Base-by-base conservation (phyloP, 495 filamentous ascomycete genomes). In the Choiromyces venosus region DNA sequence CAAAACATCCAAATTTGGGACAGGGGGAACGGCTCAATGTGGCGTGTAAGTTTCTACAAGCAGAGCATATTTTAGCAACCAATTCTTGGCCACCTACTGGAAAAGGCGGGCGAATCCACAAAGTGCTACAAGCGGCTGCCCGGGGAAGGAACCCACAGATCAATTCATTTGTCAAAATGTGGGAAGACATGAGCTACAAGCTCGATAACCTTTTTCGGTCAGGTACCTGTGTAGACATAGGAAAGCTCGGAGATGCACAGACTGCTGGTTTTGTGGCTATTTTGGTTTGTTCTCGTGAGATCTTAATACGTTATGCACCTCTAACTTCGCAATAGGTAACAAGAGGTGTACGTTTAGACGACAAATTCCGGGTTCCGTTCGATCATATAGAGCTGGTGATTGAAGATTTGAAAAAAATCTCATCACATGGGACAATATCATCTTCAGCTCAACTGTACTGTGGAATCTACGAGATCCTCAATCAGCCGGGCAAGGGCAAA, bases 41-140 rank as follows among this genome's bases (percentile, higher is more conserved):
- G 18, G 37, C n/a, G 33, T 68, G 67, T 29, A 19, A 40, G 4
- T 77, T 76, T 36, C 7, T 76, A n/a, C 74, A 65, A 37, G 73
- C 65, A 33, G 19, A 16, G 6, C 1, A 68, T 64, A 4, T n/a
- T n/a, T n/a, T 68, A 25, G 37, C 68, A 10, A 5, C 71, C 18
- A 56, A 21, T 25, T 21, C 19, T 19, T 29, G 19, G 33, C 71
- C 16, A 12, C 61, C 12, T 2, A 1, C 68, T 0, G 38, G 42
- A 29, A 35, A 25, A 29, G 33, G 8, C 33, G 42, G 35, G 21
- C 2, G 9, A 8, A 44, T 33, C 38, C 29, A 38, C 36, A 37
- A 56, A 3, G n/a, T 14, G 9, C 21, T 12, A 9, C 36, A 37
- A n/a, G 10, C 8, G 10, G 8, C 21, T 2, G 42, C 33, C 21